A percentile compares a stretch with the other conserved stretches of the same genome.
These are phyloP conservation scores for Triglochin maritima DNA, from an alignment of 106 monocot genomes.

Conservation along the genomic window DNA sequence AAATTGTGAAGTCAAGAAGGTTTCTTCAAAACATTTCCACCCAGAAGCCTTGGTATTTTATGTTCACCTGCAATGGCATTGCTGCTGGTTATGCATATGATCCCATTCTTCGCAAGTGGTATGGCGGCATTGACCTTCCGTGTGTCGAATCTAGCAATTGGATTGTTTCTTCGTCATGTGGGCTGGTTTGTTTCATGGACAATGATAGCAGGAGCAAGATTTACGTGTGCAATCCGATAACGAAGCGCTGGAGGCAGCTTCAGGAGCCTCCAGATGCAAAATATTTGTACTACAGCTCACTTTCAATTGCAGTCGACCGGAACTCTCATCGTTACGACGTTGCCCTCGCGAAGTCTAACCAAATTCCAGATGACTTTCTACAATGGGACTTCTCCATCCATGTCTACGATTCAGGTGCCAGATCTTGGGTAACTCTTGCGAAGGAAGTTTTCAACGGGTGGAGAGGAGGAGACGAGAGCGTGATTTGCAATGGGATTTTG, in stretches of 20 bases:
- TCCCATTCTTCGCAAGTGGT: slow-evolving; percentile 66
- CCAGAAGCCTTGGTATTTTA: slow-evolving; percentile 92
- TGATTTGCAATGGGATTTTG: slow-evolving; percentile 60
- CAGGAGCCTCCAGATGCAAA: slow-evolving; percentile 36
- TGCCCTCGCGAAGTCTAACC: slow-evolving; percentile 49
- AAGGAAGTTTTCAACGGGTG: slow-evolving; percentile 60
- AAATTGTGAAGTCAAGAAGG: slow-evolving; percentile 41
- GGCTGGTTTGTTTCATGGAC: slow-evolving; percentile 87
- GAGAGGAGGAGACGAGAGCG: slow-evolving; percentile 86
- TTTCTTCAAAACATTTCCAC: slow-evolving; percentile 27
- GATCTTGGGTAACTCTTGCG: slow-evolving; percentile 35
- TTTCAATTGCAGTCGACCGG: slow-evolving; percentile 45
- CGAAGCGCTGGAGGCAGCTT: slow-evolving; percentile 47
- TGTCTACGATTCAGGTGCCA: slow-evolving; percentile 41
- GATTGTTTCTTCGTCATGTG: slow-evolving; percentile 63
- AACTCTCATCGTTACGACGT: slow-evolving; percentile 35
- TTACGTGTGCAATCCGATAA: slow-evolving; percentile 81
- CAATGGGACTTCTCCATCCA: slow-evolving; percentile 69
- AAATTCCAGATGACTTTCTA: slow-evolving; percentile 56
- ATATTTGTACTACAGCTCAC: slow-evolving; percentile 61
- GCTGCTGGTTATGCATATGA: slow-evolving; percentile 66
- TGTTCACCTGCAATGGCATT: slow-evolving; percentile 60
- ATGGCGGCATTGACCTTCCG: slow-evolving; percentile 53
- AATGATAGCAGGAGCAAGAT: slow-evolving; percentile 50
- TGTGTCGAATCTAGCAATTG: slow-evolving; percentile 68